Evolutionary conservation across 1,284 basidiomycete genomes (phyloP), one percentile per base, ranked within the genome.

Genomic region (Cerrena zonata): DNA sequence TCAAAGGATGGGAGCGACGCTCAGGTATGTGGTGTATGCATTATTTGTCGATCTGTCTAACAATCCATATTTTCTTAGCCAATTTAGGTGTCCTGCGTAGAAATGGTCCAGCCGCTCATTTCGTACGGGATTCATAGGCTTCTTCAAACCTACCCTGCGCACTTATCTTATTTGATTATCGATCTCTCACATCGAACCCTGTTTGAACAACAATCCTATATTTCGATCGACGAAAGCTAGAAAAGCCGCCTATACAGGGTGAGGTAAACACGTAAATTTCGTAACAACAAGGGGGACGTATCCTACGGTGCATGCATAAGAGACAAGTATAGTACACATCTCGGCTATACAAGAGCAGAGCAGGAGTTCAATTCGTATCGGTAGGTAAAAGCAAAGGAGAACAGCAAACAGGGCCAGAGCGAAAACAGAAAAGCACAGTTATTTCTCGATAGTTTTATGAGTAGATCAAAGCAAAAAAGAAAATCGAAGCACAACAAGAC

Each of bases 1-100:
- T 50, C 3, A 61, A 61, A 43, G 67, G 65, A n/a, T 70, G 67
- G 67, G 62, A 65, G 42, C 65, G 69, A 21, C 59, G 60, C 56
- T 48, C 66, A 55, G 63, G 68, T 68, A 49, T 15, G 64, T 48
- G n/a, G n/a, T n/a, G n/a, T 45, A 5, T 37, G n/a, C n/a, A 11
- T 36, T 15, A 27, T 47, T n/a, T n/a, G n/a, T n/a, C n/a, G n/a
- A n/a, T n/a, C n/a, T n/a, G n/a, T n/a, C n/a, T n/a, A n/a, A n/a
- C n/a, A n/a, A 21, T 39, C 15, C 21, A 34, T 24, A 4, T 15
- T 21, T 41, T 5, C 22, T n/a, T 19, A 67, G 65, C 61, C 13
- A 61, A 66, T 30, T 44, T 65, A 1, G 64, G 64, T 38, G 60
- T 67, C 27, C 61, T 67, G 63, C 65, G 61, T 47, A 55, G 61